Evolutionary conservation across 345 rosid species (phyloP), one percentile per base, ranked within the genome.

Genomic region (Psidium guajava): DNA sequence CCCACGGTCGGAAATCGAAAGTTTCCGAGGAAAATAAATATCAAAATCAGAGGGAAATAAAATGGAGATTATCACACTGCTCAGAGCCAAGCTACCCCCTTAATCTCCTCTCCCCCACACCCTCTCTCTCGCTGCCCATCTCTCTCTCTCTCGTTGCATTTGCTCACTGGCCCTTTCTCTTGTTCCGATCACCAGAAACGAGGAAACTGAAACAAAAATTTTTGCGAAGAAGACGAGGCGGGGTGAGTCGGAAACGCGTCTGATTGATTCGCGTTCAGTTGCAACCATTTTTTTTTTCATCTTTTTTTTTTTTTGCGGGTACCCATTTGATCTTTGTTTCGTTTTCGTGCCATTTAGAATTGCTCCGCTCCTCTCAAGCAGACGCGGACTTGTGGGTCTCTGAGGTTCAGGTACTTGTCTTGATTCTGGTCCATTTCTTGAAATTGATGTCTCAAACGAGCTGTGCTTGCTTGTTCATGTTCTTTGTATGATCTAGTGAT

Each of bases 131-230:
- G 4, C 12, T 15, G 28, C 11, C 64, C n/a, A 14, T 57, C 64
- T 11, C 32, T 57, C 36, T 82, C 83, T 82, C 56, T 25, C 54
- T 27, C 36, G 13, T 56, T 50, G 21, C 64, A 12, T 51, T 53
- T 69, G 86, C 86, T 69, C 53, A 83, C 14, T 74, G 81, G 82
- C 61, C 61, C 86, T 16, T 84, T 74, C 82, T 84, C 64, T 8
- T 36, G 53, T 73, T 74, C 86, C 82, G 74, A n/a, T 83, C 51
- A 83, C 50, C 74, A 24, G 53, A 40, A 49, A 36, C 25, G 61
- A 49, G 13, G 32, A 28, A 61, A 21, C 44, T 73, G 36, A 69
- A 51, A 73, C 25, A 16, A 9, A 73, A 36, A 84, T 24, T 2
- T 25, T 25, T 64, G 82, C 13, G n/a, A 81, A 73, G 86, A 84